Base-by-base conservation (phyloP, 1,139 yeast species). In the Diutina sp. region DNA sequence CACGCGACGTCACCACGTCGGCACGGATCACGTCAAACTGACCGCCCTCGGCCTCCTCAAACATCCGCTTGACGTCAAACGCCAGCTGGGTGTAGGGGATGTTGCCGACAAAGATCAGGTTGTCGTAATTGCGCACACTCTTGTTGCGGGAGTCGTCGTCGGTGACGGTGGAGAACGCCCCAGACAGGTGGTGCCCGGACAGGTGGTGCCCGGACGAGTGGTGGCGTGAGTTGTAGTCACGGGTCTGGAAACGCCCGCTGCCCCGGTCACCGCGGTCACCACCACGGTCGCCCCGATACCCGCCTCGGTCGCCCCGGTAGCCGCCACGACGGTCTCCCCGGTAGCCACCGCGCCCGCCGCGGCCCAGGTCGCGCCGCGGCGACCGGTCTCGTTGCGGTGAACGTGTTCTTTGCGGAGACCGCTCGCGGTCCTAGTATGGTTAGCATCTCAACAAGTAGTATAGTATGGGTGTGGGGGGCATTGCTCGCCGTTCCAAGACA, bases 11-110 rank as follows among this genome's bases (percentile, higher is more conserved):
- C 58, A 91, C 87, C 57, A 93, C 86, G 67, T 91, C 97, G 2
- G 97, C 96, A 62, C 90, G 81, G 21, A 86, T 79, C 55, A 93
- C 89, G 46, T 78, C 80, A 60, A 95, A 96, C 51, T 85, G 84
- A 3, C 14, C 14, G 51, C 69, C 72, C 11, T 32, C 44, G 29
- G 53, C 44, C 16, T 50, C 53, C 18, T 74, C 71, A 66, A 87
- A 87, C 61, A 80, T 76, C 28, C 77, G 82, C 63, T 81, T 80
- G 57, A 87, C 73, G 56, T 85, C 87, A 56, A 73, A 72, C 60
- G 87, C 78, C 38, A 82, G 78, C 59, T 82, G 76, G 57, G 80
- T 83, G 64, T 80, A 87, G 8, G 93, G 89, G 58, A 87, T 73
- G 65, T 87, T 87, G 6, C 93, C 91, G 55, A 87, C 78, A 66